phyloP scores from a whole-genome alignment of 768 basidiomycete species.

The Cantharellus cinnabarinus region DNA sequence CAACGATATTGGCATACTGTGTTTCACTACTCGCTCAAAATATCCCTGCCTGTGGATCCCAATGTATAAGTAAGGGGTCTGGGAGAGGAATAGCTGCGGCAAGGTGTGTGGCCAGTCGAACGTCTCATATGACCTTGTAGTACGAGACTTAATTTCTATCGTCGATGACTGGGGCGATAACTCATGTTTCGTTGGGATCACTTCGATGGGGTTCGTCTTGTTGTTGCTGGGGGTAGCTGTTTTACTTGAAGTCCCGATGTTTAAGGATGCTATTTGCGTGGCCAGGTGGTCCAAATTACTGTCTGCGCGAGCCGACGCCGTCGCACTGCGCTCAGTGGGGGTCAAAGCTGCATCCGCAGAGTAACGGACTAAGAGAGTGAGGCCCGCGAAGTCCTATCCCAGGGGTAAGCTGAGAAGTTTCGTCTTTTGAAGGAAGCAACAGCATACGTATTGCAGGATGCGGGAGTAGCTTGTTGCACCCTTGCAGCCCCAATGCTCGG shows the following conservation, averaged over 20 bases:
- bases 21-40: slow-evolving; percentile 6
- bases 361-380: not conserved
- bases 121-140: slow-evolving; percentile 13
- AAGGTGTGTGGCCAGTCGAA: slow-evolving; percentile 40
- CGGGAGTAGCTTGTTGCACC: no score
- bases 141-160: slow-evolving; percentile 29
- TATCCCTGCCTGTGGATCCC: slow-evolving; percentile 16
- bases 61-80: slow-evolving; percentile 24
- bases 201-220: not conserved
- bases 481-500: slow-evolving; percentile 22
- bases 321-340: not conserved
- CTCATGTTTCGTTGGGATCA: not conserved
- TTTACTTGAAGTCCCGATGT: not conserved
- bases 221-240: not conserved
- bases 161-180: slow-evolving; percentile 24
- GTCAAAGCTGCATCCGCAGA: not conserved
- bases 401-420: not conserved
- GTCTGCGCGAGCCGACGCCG: not conserved
- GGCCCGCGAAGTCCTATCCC: not conserved
- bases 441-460: not conserved
- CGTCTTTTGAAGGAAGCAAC: not conserved
- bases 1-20: no score
- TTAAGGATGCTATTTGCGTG: not conserved
- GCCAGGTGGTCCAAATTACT: not conserved
- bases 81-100: slow-evolving; percentile 49